Base-by-base conservation (phyloP, 2,329 filamentous ascomycete genomes). In the Colletotrichum sp. region DNA sequence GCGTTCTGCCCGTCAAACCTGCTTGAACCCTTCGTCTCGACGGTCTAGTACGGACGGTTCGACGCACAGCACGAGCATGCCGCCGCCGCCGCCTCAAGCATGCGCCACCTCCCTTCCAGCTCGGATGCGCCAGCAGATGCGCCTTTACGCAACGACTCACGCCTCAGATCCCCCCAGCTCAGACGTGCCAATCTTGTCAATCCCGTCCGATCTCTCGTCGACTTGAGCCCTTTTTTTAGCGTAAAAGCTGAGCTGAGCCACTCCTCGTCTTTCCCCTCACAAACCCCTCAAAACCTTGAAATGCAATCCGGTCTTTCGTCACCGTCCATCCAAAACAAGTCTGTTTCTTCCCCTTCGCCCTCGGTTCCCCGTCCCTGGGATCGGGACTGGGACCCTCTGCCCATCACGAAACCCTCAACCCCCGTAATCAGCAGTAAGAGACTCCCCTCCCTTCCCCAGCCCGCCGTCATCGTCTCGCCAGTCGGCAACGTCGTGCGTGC, bases 191-290 rank as follows among this genome's bases (percentile, higher is more conserved):
- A 26, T 57, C 60, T 71, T 72, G 55, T 75, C 62, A 67, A 28
- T 75, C 62, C 71, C 72, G 60, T 79, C 78, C 62, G 49, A 71
- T 77, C 73, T 80, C 39, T 44, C 2, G 1, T n/a, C 44, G 44
- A 52, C 44, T 52, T 52, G n/a, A 52, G 8, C n/a, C 44, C 44
- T 52, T 21, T 49, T 49, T 52, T 52, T 52, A 52, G 44, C 8
- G 44, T 21, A 13, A 52, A 52, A 21, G 44, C 39, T 49, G 18
- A 21, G 32, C 66, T 69, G 66, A 60, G 66, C 32, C 32, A 69
- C 32, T 21, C 39, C 21, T 24, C 36, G 36, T 28, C 57, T 28
- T 39, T 15, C 26, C 26, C 60, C 36, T 18, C 28, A 39, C 28
- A 62, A 34, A 32, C 59, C 60, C 60, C 32, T 28, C 21, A 75